Base-by-base conservation (phyloP, 805 yeast genomes). In the Spathaspora hagerdaliae region DNA sequence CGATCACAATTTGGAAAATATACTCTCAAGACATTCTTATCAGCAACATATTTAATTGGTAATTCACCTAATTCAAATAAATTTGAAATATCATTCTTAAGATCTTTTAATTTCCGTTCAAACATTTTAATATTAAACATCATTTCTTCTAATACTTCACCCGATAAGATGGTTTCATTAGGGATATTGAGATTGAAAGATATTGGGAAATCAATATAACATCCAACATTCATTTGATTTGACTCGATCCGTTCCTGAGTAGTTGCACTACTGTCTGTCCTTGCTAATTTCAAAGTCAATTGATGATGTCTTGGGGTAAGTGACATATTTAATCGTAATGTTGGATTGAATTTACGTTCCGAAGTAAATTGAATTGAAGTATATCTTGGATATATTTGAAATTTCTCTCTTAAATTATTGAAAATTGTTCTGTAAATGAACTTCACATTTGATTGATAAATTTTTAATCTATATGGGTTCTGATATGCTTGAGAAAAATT, bases 1-100 rank as follows among this genome's bases (percentile, higher is more conserved):
- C 73, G 63, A 48, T 85, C 88, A 48, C 85, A 74, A 58, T 85
- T 86, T 31, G 92, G 89, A 65, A 88, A 87, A 58, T 78, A 83
- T 11, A 83, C 78, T 51, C 83, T 67, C 42, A 81, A 54, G 29
- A 65, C 57, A 43, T 61, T 62, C 29, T 71, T 65, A 10, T 65
- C 59, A 34, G 64, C 56, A 39, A 70, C 71, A 44, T 77, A 63
- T 39, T 80, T 70, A 44, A 85, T 68, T 7, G 87, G 89, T 51
- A 82, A 76, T 50, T 82, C 81, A 2, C 94, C 94, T 46, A 83
- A 77, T 29, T 81, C 78, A 47, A 80, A 68, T 34, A 80, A 68
- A 38, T 59, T 57, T 36, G 64, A 53, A 40, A 81, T 64, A 49
- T 75, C 77, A 19, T 65, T 58, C 50, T 70, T 62, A 31, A 82